phyloP scores from a whole-genome alignment of 2,329 filamentous ascomycete species.

The Metarhizium sp. region DNA sequence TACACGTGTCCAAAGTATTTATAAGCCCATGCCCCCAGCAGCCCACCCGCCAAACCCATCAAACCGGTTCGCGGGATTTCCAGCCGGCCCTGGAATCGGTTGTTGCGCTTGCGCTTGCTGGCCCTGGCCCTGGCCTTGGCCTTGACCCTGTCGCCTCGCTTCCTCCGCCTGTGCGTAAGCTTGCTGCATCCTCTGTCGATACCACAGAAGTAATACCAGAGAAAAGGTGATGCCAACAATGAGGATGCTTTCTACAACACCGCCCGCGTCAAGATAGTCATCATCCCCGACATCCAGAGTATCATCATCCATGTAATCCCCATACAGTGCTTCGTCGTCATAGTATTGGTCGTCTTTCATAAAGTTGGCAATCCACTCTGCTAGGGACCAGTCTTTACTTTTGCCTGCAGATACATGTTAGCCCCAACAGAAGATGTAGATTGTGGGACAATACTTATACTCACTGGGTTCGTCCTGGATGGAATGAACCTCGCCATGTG shows the following conservation, averaged over 20 bases:
- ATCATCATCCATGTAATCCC: conserved; percentile 44
- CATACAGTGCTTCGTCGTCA: conserved; percentile 40
- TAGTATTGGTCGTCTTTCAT: conserved; percentile 65
- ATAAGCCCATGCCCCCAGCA: conserved; percentile 25
- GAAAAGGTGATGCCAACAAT: conserved; percentile 70
- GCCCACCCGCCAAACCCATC: conserved; percentile 26
- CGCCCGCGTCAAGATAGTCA: conserved; percentile 63
- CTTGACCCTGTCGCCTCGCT: conserved; percentile 22
- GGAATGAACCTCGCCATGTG: conserved; percentile 81
- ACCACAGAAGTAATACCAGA: conserved; percentile 72
- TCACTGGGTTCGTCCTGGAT: conserved; percentile 83
- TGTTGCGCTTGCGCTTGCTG: neutral
- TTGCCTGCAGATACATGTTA: conserved; percentile 39
- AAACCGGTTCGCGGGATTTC: conserved; percentile 8
- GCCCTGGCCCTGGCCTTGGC: conserved; percentile 11
- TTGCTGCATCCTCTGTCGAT: conserved; percentile 62
- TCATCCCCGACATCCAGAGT: conserved; percentile 44
- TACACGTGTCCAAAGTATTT: conserved; percentile 7
- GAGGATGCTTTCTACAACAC: conserved; percentile 72
- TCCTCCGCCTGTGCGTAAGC: conserved; percentile 31
- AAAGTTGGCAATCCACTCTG: conserved; percentile 83
- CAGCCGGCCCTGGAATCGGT: neutral
- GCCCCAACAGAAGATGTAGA: neutral
- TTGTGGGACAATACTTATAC: conserved; percentile 29
- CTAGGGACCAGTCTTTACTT: conserved; percentile 65